Conservation (phyloP, 352 stramenopile species). For the Thraustochytrium sp. region DNA sequence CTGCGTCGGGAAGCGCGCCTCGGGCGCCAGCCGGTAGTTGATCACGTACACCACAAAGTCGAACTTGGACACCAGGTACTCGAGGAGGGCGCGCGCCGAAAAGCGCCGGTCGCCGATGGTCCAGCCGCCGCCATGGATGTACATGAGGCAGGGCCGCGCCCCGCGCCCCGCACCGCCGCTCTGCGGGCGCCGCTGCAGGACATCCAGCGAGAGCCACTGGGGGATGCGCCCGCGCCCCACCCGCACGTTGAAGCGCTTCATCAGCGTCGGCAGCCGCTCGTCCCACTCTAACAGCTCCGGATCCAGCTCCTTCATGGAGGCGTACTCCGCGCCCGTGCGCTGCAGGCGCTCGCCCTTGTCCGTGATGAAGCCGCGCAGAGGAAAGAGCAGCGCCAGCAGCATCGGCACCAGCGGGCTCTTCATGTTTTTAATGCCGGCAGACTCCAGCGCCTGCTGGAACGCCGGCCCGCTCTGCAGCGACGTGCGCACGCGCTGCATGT, state of each 20-base stretch:
- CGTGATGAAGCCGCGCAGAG: background rate
- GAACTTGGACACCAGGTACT: constrained; percentile 5
- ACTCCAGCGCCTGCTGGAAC: background rate
- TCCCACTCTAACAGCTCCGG: background rate
- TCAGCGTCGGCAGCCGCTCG: background rate
- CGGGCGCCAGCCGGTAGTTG: constrained; percentile 38
- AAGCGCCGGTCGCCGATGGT: background rate
- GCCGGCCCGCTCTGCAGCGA: background rate
- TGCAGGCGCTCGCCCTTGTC: background rate
- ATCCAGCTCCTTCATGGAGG: background rate
- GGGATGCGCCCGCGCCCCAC: background rate
- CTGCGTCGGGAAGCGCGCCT: background rate
- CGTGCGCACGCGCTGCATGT: background rate
- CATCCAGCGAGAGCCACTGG: constrained; percentile 14
- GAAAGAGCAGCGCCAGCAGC: constrained; percentile 4
- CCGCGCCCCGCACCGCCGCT: background rate
- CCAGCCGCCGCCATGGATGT: constrained; percentile 42
- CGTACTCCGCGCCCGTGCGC: background rate
- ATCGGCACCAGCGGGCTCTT: constrained; percentile 24
- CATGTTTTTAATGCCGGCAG: background rate
- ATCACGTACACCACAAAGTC: constrained; percentile 17
- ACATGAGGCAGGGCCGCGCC: background rate
- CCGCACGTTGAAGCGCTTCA: background rate
- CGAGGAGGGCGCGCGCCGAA: background rate
- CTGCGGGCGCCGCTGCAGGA: background rate